Base-by-base conservation (phyloP, 2,329 filamentous ascomycete genomes). In the Truncatella angustata region DNA sequence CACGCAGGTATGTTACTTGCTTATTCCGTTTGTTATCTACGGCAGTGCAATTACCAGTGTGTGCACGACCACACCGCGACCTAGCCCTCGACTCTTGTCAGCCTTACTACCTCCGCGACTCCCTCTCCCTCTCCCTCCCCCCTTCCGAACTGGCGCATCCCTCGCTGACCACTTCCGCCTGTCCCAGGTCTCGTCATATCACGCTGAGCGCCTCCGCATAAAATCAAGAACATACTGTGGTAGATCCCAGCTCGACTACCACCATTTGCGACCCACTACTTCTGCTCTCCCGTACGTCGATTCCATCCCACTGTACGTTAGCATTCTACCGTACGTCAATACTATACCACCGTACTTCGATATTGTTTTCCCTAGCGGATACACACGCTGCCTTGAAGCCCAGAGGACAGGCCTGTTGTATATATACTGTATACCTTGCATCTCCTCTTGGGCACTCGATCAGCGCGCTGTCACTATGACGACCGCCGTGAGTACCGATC, bases 401-500 rank as follows among this genome's bases (percentile, higher is more conserved):
- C 9, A 39, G 36, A 16, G n/a, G 10, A 39, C 36, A 7, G 20
- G 40, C 21, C 36, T 18, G 10, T 7, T 18, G 11, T 40, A 40
- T 40, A 43, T 23, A 43, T 14, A 14, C n/a, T n/a, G n/a, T 43
- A 43, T 20, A 43, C 18, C n/a, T 26, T 43, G 40, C 28, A 26
- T 14, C 10, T 9, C 5, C 40, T 20, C 2, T 20, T 6, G 11
- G 40, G 14, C 40, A 20, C 40, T 43, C 40, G 11, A 34, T 43
- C 20, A 32, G 39, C 23, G 51, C 35, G 35, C 49, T 40, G 37
- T 42, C 60, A 56, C 51, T 52, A 65, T 65, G 64, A 55, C 58
- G 55, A 56, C 60, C 32, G 57, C 60, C 37, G 64, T 66, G 40
- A 63, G 64, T 63, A 24, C 6, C 37, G 34, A 45, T 18, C 32